Percentiles rank a stretch among this genome's conserved stretches.
Evolutionary conservation across 2,329 filamentous ascomycete species (phyloP).

Genomic region (Myriosclerotinia curreyana): DNA sequence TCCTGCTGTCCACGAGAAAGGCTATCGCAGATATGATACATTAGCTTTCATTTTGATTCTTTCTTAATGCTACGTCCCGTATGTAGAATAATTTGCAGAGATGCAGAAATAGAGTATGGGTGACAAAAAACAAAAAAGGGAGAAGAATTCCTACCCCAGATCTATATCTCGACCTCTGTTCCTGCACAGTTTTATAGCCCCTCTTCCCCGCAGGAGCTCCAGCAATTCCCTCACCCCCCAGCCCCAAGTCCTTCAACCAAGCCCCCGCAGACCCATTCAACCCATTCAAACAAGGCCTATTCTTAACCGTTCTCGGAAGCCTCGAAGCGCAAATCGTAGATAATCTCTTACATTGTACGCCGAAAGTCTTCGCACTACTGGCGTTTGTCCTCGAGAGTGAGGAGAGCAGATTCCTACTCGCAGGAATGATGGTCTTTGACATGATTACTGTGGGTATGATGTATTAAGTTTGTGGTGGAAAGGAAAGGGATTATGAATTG

Average conservation of each 20-base stretch:
- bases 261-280: neutral
- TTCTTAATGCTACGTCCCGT: too few species aligned
- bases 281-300: neutral
- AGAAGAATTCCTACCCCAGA: constrained; percentile 33
- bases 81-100: neutral
- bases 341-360: constrained; percentile 24
- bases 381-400: neutral
- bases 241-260: neutral
- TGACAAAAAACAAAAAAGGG: neutral
- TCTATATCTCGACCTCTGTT: constrained; percentile 35
- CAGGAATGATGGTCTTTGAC: constrained; percentile 1
- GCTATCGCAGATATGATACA: constrained; percentile 47
- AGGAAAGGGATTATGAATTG: neutral
- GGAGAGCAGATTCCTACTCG: neutral
- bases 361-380: constrained; percentile 15
- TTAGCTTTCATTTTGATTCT: neutral
- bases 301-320: neutral
- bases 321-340: constrained; percentile 17
- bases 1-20: constrained; percentile 91
- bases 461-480: neutral
- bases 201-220: neutral
- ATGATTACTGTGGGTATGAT: neutral
- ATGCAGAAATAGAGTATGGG: neutral
- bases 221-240: neutral
- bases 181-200: constrained; percentile 39